Conservation (phyloP, 345 rosid genomes). For the Salix koriyanagi region DNA sequence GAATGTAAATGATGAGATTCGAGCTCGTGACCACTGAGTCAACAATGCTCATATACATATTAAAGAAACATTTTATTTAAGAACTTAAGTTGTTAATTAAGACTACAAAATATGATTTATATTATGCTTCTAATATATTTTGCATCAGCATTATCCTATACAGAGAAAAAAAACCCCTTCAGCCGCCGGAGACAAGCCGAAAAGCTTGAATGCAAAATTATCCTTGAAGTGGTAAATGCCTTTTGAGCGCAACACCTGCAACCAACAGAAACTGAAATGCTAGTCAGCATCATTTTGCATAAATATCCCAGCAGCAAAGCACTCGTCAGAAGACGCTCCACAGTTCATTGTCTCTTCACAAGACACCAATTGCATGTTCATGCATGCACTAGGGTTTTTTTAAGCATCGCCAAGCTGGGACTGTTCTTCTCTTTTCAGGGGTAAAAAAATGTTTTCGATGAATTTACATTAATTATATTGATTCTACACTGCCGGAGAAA, state of each 20-base stretch:
- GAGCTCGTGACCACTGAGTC: no score
- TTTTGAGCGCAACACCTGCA: neutral
- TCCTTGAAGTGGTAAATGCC: no score
- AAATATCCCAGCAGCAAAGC: neutral
- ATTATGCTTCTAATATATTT: fast-evolving
- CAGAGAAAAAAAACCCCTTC: neutral
- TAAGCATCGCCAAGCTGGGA: neutral
- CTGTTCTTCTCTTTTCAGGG: no score
- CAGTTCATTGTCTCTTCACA: neutral
- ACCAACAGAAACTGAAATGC: neutral
- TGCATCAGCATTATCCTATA: neutral
- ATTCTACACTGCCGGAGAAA: no score
- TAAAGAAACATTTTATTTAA: no score
- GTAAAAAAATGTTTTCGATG: no score
- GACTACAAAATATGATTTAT: no score
- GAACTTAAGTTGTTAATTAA: no score
- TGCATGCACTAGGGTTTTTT: neutral
- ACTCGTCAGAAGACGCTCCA: neutral
- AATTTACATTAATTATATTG: no score
- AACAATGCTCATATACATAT: no score
- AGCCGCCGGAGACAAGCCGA: neutral
- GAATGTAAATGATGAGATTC: no score
- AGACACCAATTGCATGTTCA: neutral
- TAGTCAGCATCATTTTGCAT: neutral
- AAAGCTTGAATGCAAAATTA: neutral